Conservation (phyloP, 345 rosid species). For the Moricandia arvensis region DNA sequence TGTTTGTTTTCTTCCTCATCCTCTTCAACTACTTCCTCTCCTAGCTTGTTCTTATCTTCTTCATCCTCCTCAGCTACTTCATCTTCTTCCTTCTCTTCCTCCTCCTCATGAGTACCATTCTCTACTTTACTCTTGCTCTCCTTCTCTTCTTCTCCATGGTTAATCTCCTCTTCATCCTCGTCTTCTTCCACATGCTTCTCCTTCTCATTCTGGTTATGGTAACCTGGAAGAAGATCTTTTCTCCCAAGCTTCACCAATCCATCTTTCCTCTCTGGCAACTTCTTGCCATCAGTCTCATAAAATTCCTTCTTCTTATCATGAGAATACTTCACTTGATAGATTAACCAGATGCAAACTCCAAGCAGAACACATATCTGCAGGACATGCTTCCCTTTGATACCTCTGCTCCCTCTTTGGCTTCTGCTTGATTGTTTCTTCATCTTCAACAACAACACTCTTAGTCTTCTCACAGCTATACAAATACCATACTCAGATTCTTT, state of each 20-base stretch:
- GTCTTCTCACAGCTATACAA: slow-evolving; percentile 26
- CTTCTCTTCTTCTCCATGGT: slow-evolving; percentile 34
- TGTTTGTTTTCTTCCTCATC: slow-evolving; percentile 47
- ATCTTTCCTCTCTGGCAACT: slow-evolving; percentile 34
- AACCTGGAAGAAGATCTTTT: slow-evolving; percentile 59
- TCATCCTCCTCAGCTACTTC: slow-evolving; percentile 45
- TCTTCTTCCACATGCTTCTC: slow-evolving; percentile 50
- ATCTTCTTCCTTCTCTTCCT: slow-evolving; percentile 37
- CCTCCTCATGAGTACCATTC: slow-evolving; percentile 35
- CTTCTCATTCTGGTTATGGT: slow-evolving; percentile 43
- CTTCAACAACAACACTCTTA: slow-evolving; percentile 26
- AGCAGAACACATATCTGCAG: slow-evolving; percentile 77
- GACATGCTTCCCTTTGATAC: slow-evolving; percentile 62
- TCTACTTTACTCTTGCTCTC: slow-evolving; percentile 28
- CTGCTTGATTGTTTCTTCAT: slow-evolving; percentile 63
- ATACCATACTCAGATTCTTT: neutral
- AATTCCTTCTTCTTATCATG: slow-evolving; percentile 83
- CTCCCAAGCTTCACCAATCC: slow-evolving; percentile 60
- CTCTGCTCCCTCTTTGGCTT: slow-evolving; percentile 65
- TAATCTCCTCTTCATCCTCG: slow-evolving; percentile 41
- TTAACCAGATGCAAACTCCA: slow-evolving; percentile 80
- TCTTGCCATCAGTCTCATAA: slow-evolving; percentile 48
- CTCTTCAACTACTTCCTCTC: slow-evolving; percentile 46
- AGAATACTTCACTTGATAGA: slow-evolving; percentile 88
- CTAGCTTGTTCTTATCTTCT: slow-evolving; percentile 43